A percentile compares a stretch with the other conserved stretches of the same genome.
phyloP scores from a whole-genome alignment of 2,329 filamentous ascomycete genomes.

The Boeremia lycopersici region DNA sequence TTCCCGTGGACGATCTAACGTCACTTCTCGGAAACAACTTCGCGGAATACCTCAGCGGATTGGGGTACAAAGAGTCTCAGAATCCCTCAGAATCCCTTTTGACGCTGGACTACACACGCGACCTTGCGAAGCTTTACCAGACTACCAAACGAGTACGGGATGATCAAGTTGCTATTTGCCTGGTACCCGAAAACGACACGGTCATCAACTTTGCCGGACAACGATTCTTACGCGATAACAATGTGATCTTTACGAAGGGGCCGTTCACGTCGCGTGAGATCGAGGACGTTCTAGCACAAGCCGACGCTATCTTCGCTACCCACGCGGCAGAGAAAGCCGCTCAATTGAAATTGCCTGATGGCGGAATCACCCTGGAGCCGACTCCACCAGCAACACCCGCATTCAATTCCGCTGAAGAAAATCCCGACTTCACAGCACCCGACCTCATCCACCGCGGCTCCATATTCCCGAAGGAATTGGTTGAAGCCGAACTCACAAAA shows the following conservation, averaged over 20 bases:
- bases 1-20: constrained; percentile 15
- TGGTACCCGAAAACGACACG: constrained; percentile 33
- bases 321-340: constrained; percentile 1
- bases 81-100: constrained; percentile 22
- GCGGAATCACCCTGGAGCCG: constrained; percentile 4
- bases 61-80: constrained; percentile 21
- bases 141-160: constrained; percentile 14
- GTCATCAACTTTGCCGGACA: constrained; percentile 25
- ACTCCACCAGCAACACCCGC: background rate
- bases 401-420: background rate
- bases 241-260: constrained; percentile 34
- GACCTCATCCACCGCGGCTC: constrained; percentile 5
- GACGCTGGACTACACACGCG: constrained; percentile 33
- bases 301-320: constrained; percentile 20
- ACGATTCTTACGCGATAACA: constrained; percentile 19
- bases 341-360: background rate
- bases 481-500: constrained; percentile 16
- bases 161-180: constrained; percentile 35
- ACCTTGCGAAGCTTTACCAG: constrained; percentile 26
- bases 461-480: constrained; percentile 10
- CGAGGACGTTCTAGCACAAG: constrained; percentile 22
- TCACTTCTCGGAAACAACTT: constrained; percentile 23
- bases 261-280: constrained; percentile 32
- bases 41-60: constrained; percentile 16
- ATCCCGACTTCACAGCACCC: background rate